These are phyloP conservation scores for Zea mays DNA, from an alignment of 176 grass and related monocot species.

Conservation along the genomic window Zm-B73-REFERENCE-NAM-5.0 NC_050097.1:202086501-202087000, in stretches of 20 bases:
- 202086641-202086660: conserved; percentile 74
- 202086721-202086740: conserved; percentile 87
- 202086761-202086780: conserved; percentile 66
- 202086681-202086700: conserved; percentile 95
- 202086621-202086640: conserved; percentile 9
- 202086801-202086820: conserved; percentile 92
- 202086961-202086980: conserved; percentile 80
- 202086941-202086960: conserved; percentile 87
- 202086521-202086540: conserved; percentile 99
- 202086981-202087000: conserved; percentile 93
- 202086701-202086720: conserved; percentile 98
- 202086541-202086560: conserved; percentile 98
- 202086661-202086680: conserved; percentile 96
- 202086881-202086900: conserved; percentile 91
- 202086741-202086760: conserved; percentile 80
- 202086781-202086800: conserved; percentile 94
- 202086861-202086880: conserved; percentile 98
- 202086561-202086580: conserved; percentile 68
- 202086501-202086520: conserved; percentile 99
- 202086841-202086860: conserved; percentile 97
- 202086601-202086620: neutral
- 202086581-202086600: neutral
- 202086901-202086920: conserved; percentile 95
- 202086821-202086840: conserved; percentile 96
- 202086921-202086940: conserved; percentile 74